Conservation (phyloP, 2,329 filamentous ascomycete species). For the Fusarium chlamydosporum region DNA sequence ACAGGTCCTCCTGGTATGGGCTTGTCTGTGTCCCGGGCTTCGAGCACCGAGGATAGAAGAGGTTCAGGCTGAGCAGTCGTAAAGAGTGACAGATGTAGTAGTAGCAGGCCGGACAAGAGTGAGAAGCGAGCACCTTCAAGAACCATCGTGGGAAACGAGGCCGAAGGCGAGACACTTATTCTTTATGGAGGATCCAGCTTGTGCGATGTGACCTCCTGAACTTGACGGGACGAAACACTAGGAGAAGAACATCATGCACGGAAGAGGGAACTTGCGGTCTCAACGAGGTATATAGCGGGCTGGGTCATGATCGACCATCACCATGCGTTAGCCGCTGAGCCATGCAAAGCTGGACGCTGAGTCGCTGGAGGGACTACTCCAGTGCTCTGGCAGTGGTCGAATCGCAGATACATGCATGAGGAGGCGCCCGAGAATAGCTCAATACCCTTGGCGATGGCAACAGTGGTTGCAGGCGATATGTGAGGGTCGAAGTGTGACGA, state of each 20-base stretch:
- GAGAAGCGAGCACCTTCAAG: constrained; percentile 45
- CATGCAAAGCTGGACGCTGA: constrained; percentile 58
- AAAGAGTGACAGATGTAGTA: constrained; percentile 51
- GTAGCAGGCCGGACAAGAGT: constrained; percentile 52
- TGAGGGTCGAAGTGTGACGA: constrained; percentile 44
- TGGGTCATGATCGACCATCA: constrained; percentile 64
- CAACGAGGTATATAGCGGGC: constrained; percentile 70
- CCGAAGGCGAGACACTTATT: constrained; percentile 48
- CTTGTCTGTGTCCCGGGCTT: constrained; percentile 64
- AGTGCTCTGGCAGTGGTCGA: constrained; percentile 43
- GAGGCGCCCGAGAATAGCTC: constrained; percentile 56
- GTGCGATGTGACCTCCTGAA: constrained; percentile 61
- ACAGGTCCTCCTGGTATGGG: constrained; percentile 71
- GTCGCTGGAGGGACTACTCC: constrained; percentile 55
- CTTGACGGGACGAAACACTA: constrained; percentile 64
- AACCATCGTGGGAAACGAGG: constrained; percentile 59
- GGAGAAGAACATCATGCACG: constrained; percentile 62
- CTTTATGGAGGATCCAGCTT: constrained; percentile 54
- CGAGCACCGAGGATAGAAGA: constrained; percentile 46
- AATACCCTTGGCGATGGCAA: constrained; percentile 51
- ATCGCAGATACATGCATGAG: constrained; percentile 58
- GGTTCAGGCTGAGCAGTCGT: constrained; percentile 52
- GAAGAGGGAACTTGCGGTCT: constrained; percentile 60
- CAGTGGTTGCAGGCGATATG: constrained; percentile 49
- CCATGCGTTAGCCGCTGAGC: constrained; percentile 59